phyloP scores from a whole-genome alignment of 2,329 filamentous ascomycete species.

The Arthrobotrys sphaeroides region DNA sequence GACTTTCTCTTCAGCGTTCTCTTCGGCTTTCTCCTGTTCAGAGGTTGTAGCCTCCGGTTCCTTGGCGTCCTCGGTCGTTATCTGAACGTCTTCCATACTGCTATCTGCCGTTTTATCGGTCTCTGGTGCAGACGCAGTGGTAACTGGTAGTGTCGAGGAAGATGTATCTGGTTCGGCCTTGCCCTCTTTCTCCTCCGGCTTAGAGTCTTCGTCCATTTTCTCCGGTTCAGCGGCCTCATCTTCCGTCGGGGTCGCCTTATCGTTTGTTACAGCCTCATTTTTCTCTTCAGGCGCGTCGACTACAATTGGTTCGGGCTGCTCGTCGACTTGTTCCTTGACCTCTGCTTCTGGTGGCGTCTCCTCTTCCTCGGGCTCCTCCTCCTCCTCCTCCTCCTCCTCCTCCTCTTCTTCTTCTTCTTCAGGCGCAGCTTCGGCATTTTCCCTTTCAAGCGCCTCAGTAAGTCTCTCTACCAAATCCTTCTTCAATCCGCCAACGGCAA shows the following conservation, averaged over 20 bases:
- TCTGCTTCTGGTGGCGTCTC: constrained; percentile 22
- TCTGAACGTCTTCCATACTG: constrained; percentile 21
- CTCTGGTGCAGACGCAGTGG: constrained; percentile 7
- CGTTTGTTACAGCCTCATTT: constrained; percentile 10
- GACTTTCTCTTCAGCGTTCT: no score
- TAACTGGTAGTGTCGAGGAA: constrained; percentile 12
- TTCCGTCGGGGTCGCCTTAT: constrained; percentile 12
- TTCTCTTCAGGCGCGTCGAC: no score
- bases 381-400: constrained; percentile 29
- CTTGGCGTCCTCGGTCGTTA: constrained; percentile 8
- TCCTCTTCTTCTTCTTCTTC: constrained; percentile 57
- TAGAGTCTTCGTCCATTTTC: constrained; percentile 22
- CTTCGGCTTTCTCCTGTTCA: constrained; percentile 1
- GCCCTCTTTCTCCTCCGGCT: constrained; percentile 13
- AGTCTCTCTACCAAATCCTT: constrained; percentile 76
- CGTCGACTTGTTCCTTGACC: constrained; percentile 4
- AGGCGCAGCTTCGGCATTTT: constrained; percentile 59
- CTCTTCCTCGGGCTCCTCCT: constrained; percentile 34
- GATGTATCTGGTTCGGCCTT: constrained; percentile 28
- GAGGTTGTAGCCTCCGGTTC: constrained; percentile 14
- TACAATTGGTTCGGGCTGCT: no score
- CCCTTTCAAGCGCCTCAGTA: constrained; percentile 61
- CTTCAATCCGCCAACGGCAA: constrained; percentile 75
- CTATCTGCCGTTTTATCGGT: constrained; percentile 27
- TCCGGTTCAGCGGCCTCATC: constrained; percentile 1